These are phyloP conservation scores for Phytophthora sp. DNA, from an alignment of 352 stramenopile species.

Conservation along the genomic window DNA sequence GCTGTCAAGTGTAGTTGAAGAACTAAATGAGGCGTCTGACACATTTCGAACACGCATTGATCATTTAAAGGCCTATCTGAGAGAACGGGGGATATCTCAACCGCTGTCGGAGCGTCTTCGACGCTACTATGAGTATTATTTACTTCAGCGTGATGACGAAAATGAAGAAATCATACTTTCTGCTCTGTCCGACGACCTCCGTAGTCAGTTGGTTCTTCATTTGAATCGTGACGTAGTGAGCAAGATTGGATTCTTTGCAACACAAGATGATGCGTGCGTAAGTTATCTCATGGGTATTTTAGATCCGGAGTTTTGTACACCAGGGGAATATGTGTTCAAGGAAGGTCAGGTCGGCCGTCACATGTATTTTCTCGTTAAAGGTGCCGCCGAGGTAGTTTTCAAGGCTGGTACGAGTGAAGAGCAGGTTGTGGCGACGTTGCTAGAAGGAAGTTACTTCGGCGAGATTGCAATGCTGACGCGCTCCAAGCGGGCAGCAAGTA, in stretches of 20 bases:
- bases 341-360: constrained; percentile 79
- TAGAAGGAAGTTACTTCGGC: constrained; percentile 82
- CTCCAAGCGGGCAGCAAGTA: constrained; percentile 79
- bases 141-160: constrained; percentile 73
- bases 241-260: constrained; percentile 84
- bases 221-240: constrained; percentile 84
- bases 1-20: constrained; percentile 75
- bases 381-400: constrained; percentile 73
- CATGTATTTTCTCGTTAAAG: constrained; percentile 89
- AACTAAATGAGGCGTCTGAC: constrained; percentile 59
- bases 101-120: constrained; percentile 57
- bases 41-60: constrained; percentile 72
- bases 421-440: constrained; percentile 60
- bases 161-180: constrained; percentile 76
- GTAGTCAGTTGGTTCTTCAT: constrained; percentile 76
- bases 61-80: constrained; percentile 80
- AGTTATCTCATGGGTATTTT: constrained; percentile 87
- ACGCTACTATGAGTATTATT: constrained; percentile 86
- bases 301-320: constrained; percentile 79
- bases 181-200: constrained; percentile 74
- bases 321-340: constrained; percentile 84
- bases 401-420: constrained; percentile 59
- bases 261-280: constrained; percentile 79
- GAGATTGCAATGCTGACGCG: constrained; percentile 85
- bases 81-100: constrained; percentile 63